Base-by-base conservation (phyloP, 2,329 filamentous ascomycete species). In the Daldinia sp. region DNA sequence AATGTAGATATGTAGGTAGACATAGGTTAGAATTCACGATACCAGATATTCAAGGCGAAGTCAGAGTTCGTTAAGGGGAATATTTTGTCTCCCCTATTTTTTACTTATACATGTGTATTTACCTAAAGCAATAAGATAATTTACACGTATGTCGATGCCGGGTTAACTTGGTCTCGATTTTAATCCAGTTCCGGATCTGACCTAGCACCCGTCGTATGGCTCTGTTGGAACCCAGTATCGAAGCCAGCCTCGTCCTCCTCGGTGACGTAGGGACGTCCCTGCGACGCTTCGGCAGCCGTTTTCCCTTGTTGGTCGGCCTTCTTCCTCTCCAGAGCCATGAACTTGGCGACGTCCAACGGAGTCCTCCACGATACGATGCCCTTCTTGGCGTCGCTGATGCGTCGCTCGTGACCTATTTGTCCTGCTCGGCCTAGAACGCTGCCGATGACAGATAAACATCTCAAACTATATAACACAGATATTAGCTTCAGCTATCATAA, bases 391-490 rank as follows among this genome's bases (percentile, higher is more conserved):
- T 87, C 86, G 44, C 84, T 83, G 48, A 92, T 81, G 62, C 95
- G 88, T 67, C 87, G 86, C 74, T 84, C 80, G 77, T 94, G 90
- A 41, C 96, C 96, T 59, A 87, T 84, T 82, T 97, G 85, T 9
- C 93, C 96, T 0, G 96, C 96, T 59, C 92, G 88, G 44, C 94
- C 95, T 41, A 99, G 85, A 1, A 96, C 90, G 60, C 94, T 94
- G 3, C 90, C 92, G 74, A 99, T 93, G 68, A 98, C 86, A 74
- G 91, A 89, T 56, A 94, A 87, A 72, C 91, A 90, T 68, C 96
- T 91, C 73, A 97, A 81, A 88, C 94, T 64, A 58, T 35, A 20
- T 1, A 0, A 41, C 10, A 30, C 35, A 63, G 6, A 5, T 33
- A 18, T 80, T 73, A 82, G 78, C 48, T 30, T 2, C 41, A 18